Base-by-base conservation (phyloP, 2,329 filamentous ascomycete genomes). In the Xylariaceae sp. region DNA sequence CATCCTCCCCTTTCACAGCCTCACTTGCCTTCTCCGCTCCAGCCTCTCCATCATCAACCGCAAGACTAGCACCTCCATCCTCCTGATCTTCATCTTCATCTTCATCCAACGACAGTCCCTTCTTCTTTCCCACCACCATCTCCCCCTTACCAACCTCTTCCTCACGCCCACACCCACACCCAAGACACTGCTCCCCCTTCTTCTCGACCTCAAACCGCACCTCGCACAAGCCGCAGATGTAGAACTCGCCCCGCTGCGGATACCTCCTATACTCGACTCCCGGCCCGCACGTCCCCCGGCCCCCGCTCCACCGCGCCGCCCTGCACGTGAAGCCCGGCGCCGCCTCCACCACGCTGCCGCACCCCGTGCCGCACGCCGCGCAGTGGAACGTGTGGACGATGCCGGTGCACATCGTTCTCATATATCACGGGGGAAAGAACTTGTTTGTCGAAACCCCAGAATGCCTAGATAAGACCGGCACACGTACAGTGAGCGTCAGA, bases 391-490 rank as follows among this genome's bases (percentile, higher is more conserved):
- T 15, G 34, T 51, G 48, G 3, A 28, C n/a, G 4, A 46, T 44
- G 0, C 49, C 49, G 1, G 54, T 56, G 15, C 56, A 59, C 56
- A 59, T 59, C 3, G 31, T 47, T 17, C 6, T 12, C 32, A 9
- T 11, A n/a, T n/a, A n/a, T n/a, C n/a, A n/a, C n/a, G n/a, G n/a
- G n/a, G n/a, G n/a, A n/a, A n/a, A n/a, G n/a, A n/a, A n/a, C n/a
- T n/a, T n/a, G n/a, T n/a, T n/a, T n/a, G n/a, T n/a, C n/a, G n/a
- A n/a, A n/a, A n/a, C n/a, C n/a, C n/a, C n/a, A n/a, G n/a, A n/a
- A n/a, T n/a, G n/a, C n/a, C n/a, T n/a, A n/a, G n/a, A n/a, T n/a
- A n/a, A n/a, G n/a, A n/a, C n/a, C n/a, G n/a, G n/a, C n/a, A n/a
- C n/a, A n/a, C n/a, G n/a, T n/a, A n/a, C n/a, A n/a, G n/a, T n/a